Conservation (phyloP, 768 basidiomycete species). For the Polyporus arcularius region DNA sequence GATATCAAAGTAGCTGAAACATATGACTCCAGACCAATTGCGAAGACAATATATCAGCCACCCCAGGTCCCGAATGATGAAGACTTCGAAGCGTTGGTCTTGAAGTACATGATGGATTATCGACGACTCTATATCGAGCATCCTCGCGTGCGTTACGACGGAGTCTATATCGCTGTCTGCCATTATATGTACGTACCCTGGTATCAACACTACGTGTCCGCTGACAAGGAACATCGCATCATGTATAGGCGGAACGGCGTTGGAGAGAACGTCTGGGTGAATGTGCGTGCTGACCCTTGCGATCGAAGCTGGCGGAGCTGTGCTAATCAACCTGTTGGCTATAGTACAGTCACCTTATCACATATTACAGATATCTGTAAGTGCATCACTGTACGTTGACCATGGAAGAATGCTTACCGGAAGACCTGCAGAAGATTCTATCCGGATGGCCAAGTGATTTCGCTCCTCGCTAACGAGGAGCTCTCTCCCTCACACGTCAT, state of each 20-base stretch:
- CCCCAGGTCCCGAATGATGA: constrained; percentile 69
- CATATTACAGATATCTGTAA: constrained; percentile 90
- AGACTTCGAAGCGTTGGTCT: constrained; percentile 49
- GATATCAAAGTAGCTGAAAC: neutral
- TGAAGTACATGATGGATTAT: constrained; percentile 62
- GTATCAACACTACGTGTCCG: constrained; percentile 1
- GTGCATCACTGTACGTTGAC: constrained; percentile 25
- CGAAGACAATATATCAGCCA: constrained; percentile 64
- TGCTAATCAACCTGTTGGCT: neutral
- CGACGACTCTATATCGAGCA: constrained; percentile 81
- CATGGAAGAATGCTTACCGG: constrained; percentile 3
- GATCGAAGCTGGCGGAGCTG: neutral
- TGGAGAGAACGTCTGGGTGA: constrained; percentile 86
- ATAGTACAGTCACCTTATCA: constrained; percentile 82
- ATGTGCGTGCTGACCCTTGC: constrained; percentile 49
- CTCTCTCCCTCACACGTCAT: constrained; percentile 69
- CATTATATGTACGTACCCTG: constrained; percentile 73
- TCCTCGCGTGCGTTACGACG: constrained; percentile 82
- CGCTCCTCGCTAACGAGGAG: constrained; percentile 83
- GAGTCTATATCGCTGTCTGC: constrained; percentile 90
- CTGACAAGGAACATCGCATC: neutral
- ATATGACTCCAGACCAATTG: constrained; percentile 53
- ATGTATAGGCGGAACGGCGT: constrained; percentile 63
- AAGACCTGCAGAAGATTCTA: constrained; percentile 69
- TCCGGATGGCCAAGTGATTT: constrained; percentile 83